These are phyloP conservation scores for Hemileccinum rubropunctum DNA, from an alignment of 768 basidiomycete species.

Conservation along the genomic window DNA sequence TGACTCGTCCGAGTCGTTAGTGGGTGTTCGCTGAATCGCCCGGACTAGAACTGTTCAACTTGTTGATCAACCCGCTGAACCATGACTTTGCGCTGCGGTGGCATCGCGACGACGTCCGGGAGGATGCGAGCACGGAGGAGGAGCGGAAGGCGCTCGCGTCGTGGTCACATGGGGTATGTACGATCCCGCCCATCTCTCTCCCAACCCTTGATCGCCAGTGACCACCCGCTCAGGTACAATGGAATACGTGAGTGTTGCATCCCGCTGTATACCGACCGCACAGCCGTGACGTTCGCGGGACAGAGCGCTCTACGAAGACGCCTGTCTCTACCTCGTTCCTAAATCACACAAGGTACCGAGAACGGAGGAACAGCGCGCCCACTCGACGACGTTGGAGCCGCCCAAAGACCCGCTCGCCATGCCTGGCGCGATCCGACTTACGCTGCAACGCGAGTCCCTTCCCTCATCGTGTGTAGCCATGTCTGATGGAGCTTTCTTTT, in stretches of 20 bases:
- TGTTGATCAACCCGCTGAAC: slow-evolving; percentile 64
- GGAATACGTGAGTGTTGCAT: slow-evolving; percentile 74
- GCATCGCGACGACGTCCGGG: slow-evolving; percentile 75
- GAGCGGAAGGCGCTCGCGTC: slow-evolving; percentile 53
- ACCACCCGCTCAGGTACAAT: slow-evolving; percentile 54
- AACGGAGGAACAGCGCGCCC: slow-evolving; percentile 54
- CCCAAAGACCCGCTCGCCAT: slow-evolving; percentile 61
- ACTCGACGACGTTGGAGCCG: slow-evolving; percentile 49
- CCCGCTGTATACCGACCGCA: too few relatives aligned
- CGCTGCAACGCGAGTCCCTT: slow-evolving; percentile 47
- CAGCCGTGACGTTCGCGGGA: not conserved
- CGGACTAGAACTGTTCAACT: slow-evolving; percentile 78
- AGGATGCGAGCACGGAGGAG: slow-evolving; percentile 55
- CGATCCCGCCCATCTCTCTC: not conserved
- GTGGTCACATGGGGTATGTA: slow-evolving; percentile 64
- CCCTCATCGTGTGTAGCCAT: not conserved
- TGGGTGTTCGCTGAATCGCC: too few relatives aligned
- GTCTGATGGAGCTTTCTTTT: not conserved
- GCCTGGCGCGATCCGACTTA: slow-evolving; percentile 62
- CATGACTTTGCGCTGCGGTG: slow-evolving; percentile 74
- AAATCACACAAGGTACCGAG: slow-evolving; percentile 59
- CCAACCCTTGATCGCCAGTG: not conserved
- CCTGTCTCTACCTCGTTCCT: slow-evolving; percentile 70
- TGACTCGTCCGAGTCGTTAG: too few relatives aligned
- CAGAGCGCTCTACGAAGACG: slow-evolving; percentile 67